Base-by-base conservation (phyloP, 495 filamentous ascomycete genomes). In the Penicillium argentinense region DNA sequence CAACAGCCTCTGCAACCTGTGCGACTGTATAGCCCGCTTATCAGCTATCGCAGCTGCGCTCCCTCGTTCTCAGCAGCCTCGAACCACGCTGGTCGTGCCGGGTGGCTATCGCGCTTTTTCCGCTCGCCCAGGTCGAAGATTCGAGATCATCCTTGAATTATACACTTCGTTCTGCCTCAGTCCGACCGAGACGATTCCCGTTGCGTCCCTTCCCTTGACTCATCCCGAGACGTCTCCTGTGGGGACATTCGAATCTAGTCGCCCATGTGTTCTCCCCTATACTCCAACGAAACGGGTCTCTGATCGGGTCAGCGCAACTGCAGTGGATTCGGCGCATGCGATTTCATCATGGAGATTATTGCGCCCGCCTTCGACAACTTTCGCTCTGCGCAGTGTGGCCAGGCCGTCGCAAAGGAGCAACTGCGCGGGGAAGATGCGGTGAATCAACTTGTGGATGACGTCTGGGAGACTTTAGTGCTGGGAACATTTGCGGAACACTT, bases 71-170 rank as follows among this genome's bases (percentile, higher is more conserved):
- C 39, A 25, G 47, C 8, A 22, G 40, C 41, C 51, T 45, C 39
- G 47, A 57, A 19, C 46, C 44, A 50, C 57, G 54, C 54, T 47
- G 57, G 54, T 49, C 57, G 57, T 60, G 50, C 44, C 51, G 54
- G 53, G 50, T 34, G 47, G 45, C 44, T 46, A 38, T 46, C 37
- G 21, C 53, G 48, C 29, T 49, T 32, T 44, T 4, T 25, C n/a
- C 38, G 25, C 7, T 44, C 23, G 9, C n/a, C 14, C 37, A 8
- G 26, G 9, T 40, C 22, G 22, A 23, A 19, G 12, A 25, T 24
- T 17, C 30, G 23, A 46, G 24, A 13, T 28, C 13, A n/a, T 25
- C 17, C 29, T 21, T 25, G 36, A 47, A 17, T 26, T 36, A 3
- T 11, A 2, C 33, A 5, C 22, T 12, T 39, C 22, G 9, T 29